Percentiles rank a stretch among this genome's conserved stretches.
Conservation (phyloP, 805 yeast genomes). For the Myxozyma nipponensis region DNA sequence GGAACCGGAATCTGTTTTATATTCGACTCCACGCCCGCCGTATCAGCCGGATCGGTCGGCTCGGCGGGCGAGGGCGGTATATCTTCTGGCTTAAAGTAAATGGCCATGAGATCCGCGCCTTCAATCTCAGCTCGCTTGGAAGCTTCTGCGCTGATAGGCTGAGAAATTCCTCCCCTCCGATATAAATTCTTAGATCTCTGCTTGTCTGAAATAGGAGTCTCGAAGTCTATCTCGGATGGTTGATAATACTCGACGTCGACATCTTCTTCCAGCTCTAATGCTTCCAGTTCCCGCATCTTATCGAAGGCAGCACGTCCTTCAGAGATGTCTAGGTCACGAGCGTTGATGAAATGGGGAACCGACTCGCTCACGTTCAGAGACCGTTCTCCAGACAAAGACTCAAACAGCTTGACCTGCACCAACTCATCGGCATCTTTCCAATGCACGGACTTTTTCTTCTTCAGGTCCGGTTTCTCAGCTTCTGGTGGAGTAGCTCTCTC, state of each 20-base stretch:
- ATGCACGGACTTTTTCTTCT: slow-evolving; percentile 33
- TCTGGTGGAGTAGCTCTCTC: slow-evolving; percentile 1
- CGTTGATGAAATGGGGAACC: slow-evolving; percentile 21
- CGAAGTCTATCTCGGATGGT: slow-evolving; percentile 12
- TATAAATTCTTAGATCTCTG: slow-evolving; percentile 29
- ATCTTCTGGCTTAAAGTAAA: slow-evolving; percentile 22
- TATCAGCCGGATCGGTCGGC: slow-evolving; percentile 26
- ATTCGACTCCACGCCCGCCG: neutral
- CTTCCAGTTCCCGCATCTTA: slow-evolving; percentile 12
- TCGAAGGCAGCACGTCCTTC: slow-evolving; percentile 22
- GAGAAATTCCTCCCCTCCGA: slow-evolving; percentile 34
- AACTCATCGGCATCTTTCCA: slow-evolving; percentile 37
- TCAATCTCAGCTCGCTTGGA: slow-evolving; percentile 31
- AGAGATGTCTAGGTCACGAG: slow-evolving; percentile 27
- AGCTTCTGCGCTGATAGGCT: slow-evolving; percentile 33
- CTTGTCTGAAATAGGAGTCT: slow-evolving; percentile 22
- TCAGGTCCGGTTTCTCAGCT: slow-evolving; percentile 13
- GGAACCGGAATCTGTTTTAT: slow-evolving; percentile 16
- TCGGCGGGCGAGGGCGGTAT: slow-evolving; percentile 31
- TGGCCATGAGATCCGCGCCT: slow-evolving; percentile 26
- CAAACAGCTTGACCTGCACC: slow-evolving; percentile 34
- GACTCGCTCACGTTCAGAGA: slow-evolving; percentile 7
- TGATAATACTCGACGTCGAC: slow-evolving; percentile 12
- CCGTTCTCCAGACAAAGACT: slow-evolving; percentile 29
- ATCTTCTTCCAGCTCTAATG: slow-evolving; percentile 28